Conservation (phyloP, 192 early-diverging fungal genomes). For the Linnemannia elongata region DNA sequence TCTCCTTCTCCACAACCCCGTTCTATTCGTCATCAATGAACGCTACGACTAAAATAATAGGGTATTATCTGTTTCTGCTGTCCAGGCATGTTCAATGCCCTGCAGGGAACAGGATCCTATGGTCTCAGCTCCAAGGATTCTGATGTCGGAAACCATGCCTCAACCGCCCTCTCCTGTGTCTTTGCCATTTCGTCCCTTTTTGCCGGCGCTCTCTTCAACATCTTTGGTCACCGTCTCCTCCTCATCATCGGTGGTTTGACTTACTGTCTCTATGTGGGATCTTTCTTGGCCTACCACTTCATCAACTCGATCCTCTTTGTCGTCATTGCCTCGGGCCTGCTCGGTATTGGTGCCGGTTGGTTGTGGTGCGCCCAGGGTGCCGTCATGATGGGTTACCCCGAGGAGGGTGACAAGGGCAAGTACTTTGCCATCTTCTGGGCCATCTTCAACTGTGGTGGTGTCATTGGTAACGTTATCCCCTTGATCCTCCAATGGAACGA, state of each 20-base stretch:
- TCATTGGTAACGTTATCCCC: slow-evolving; percentile 82
- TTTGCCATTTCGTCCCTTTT: slow-evolving; percentile 84
- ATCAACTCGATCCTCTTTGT: slow-evolving; percentile 68
- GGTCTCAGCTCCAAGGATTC: slow-evolving; percentile 53
- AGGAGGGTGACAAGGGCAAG: slow-evolving; percentile 82
- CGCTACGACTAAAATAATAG: not conserved
- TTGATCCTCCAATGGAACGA: slow-evolving; percentile 78
- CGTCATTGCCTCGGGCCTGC: slow-evolving; percentile 79
- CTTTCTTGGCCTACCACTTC: slow-evolving; percentile 78
- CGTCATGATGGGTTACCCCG: slow-evolving; percentile 90
- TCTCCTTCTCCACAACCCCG: not conserved
- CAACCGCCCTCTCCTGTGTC: slow-evolving; percentile 78
- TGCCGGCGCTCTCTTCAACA: slow-evolving; percentile 84
- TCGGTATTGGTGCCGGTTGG: slow-evolving; percentile 87
- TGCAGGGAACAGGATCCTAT: slow-evolving; percentile 52
- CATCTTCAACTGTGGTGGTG: slow-evolving; percentile 85
- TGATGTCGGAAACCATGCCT: slow-evolving; percentile 73
- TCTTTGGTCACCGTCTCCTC: slow-evolving; percentile 77
- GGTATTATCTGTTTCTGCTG: slow-evolving; percentile 82
- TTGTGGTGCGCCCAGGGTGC: slow-evolving; percentile 81
- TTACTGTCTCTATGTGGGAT: slow-evolving; percentile 84
- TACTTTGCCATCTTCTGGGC: slow-evolving; percentile 91
- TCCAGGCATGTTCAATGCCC: slow-evolving; percentile 85
- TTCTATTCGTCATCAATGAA: not conserved
- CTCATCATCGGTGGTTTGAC: slow-evolving; percentile 78